Percentiles rank a stretch among this genome's conserved stretches.
phyloP scores from a whole-genome alignment of 495 filamentous ascomycete species.

The Annulohypoxylon moriforme region DNA sequence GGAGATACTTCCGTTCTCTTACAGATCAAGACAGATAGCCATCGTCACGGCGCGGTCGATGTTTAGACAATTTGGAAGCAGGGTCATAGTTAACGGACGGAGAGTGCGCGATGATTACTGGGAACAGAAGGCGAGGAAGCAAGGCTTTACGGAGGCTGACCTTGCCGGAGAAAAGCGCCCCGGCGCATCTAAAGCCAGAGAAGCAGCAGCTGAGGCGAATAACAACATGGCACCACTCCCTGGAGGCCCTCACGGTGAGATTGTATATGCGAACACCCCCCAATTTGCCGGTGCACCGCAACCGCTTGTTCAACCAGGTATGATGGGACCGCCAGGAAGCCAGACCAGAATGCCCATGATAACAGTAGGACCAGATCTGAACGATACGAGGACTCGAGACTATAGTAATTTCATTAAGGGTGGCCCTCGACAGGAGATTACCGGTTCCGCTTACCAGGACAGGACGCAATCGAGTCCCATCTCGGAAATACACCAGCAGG shows the following conservation, averaged over 20 bases:
- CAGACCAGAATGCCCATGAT: conserved; percentile 85
- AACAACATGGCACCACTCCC: conserved; percentile 57
- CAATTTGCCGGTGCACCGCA: conserved; percentile 69
- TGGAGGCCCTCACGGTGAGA: conserved; percentile 76
- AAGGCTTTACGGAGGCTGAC: conserved; percentile 98
- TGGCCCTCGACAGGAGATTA: conserved; percentile 84
- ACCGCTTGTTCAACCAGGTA: conserved; percentile 75
- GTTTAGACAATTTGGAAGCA: conserved; percentile 98
- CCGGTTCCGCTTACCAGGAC: conserved; percentile 90
- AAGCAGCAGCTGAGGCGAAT: conserved; percentile 74
- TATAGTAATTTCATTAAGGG: conserved; percentile 82
- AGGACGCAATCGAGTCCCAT: conserved; percentile 81
- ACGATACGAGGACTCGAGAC: conserved; percentile 82
- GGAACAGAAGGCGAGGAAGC: conserved; percentile 96
- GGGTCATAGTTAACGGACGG: conserved; percentile 88
- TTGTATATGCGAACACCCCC: conserved; percentile 83
- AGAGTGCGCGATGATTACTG: conserved; percentile 98
- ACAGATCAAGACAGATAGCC: conserved; percentile 96
- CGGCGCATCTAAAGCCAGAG: conserved; percentile 87
- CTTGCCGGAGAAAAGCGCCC: conserved; percentile 96
- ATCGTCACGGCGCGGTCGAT: conserved; percentile 99
- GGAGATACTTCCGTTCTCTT: conserved; percentile 97
- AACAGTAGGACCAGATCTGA: conserved; percentile 77
- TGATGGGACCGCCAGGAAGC: conserved; percentile 71
- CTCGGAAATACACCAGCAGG: conserved; percentile 87